Conservation (phyloP, 768 basidiomycete species). For the Auricularia heimuer region DNA sequence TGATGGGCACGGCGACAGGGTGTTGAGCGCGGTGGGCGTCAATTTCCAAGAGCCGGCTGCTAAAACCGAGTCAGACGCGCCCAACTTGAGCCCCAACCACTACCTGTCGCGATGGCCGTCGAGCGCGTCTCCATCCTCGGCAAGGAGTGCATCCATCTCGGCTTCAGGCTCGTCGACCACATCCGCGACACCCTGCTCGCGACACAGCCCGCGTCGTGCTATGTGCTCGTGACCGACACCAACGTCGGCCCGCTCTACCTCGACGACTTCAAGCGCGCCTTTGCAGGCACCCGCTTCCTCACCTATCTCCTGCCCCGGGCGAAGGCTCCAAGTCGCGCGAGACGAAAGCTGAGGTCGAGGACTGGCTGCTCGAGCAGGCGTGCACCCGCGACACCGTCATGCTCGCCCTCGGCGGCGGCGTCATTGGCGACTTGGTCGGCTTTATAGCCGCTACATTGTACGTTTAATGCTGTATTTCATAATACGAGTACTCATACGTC, state of each 20-base stretch:
- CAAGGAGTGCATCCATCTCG: constrained; percentile 83
- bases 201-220: constrained; percentile 68
- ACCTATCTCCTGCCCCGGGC: constrained; percentile 77
- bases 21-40: too few relatives aligned
- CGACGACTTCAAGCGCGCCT: constrained; percentile 37
- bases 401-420: constrained; percentile 90
- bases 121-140: constrained; percentile 77
- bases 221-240: constrained; percentile 88
- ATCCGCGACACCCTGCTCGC: constrained; percentile 64
- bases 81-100: too few relatives aligned
- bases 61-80: too few relatives aligned
- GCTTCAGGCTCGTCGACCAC: constrained; percentile 86
- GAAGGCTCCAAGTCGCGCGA: constrained; percentile 87
- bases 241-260: constrained; percentile 81
- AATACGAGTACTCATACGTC: neutral
- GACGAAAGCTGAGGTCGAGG: constrained; percentile 89
- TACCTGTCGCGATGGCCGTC: constrained; percentile 37
- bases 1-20: too few relatives aligned
- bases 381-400: constrained; percentile 92
- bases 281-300: constrained; percentile 67
- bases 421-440: constrained; percentile 93
- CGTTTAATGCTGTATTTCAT: constrained; percentile 23
- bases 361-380: constrained; percentile 76
- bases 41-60: too few relatives aligned
- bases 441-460: constrained; percentile 97